phyloP scores from a whole-genome alignment of 768 basidiomycete genomes.

The Pleurotus sapidus region DNA sequence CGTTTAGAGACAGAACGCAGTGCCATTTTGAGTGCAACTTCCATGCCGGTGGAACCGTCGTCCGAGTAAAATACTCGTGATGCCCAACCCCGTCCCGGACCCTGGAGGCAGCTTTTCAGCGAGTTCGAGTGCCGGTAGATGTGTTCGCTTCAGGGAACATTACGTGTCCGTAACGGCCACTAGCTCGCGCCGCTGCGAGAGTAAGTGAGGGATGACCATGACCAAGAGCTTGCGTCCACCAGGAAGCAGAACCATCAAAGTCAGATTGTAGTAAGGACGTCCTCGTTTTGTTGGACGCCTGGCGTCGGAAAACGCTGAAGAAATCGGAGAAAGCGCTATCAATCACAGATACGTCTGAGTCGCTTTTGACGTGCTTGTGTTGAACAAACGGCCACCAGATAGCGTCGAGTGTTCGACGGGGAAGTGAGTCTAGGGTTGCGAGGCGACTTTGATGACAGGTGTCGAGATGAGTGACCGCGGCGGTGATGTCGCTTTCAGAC shows the following conservation, averaged over 20 bases:
- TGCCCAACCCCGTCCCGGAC: conserved; percentile 91
- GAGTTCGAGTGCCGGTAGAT: conserved; percentile 81
- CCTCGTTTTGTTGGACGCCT: conserved; percentile 8
- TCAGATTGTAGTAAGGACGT: conserved; percentile 52
- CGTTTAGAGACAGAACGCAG: conserved; percentile 61
- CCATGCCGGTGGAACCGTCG: conserved; percentile 95
- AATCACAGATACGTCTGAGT: conserved; percentile 81
- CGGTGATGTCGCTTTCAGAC: conserved; percentile 35
- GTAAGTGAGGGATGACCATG: conserved; percentile 77
- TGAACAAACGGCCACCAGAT: conserved; percentile 99
- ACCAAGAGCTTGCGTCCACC: conserved; percentile 96
- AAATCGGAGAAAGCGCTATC: conserved; percentile 88
- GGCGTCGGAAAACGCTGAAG: conserved; percentile 66
- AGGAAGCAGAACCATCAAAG: conserved; percentile 92
- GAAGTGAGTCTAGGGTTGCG: conserved; percentile 74
- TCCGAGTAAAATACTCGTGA: conserved; percentile 90
- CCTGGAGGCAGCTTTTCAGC: conserved; percentile 77
- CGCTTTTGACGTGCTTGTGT: conserved; percentile 66
- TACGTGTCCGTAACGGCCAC: conserved; percentile 95
- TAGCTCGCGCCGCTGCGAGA: conserved; percentile 83
- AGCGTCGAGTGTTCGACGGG: conserved; percentile 67
- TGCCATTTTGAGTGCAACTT: conserved; percentile 98
- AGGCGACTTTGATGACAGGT: conserved; percentile 61
- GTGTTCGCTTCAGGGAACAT: conserved; percentile 90
- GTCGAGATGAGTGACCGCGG: conserved; percentile 59